Base-by-base conservation (phyloP, 2,329 filamentous ascomycete genomes). In the Juglanconis sp. region DNA sequence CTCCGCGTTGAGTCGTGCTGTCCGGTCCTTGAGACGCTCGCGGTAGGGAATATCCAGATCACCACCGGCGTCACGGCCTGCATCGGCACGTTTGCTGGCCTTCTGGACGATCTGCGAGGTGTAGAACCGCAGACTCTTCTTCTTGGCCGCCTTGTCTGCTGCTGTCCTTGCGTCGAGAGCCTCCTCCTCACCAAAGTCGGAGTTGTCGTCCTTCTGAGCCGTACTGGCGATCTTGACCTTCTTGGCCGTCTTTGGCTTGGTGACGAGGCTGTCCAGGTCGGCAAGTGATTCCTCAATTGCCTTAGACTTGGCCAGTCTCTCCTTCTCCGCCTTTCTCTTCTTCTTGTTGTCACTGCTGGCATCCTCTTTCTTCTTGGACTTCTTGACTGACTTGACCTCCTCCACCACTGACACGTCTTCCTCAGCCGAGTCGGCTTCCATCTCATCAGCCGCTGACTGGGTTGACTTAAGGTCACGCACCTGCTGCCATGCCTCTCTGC, bases 61-160 rank as follows among this genome's bases (percentile, higher is more conserved):
- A 67, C 91, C 91, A 66, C 91, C 91, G 1, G 87, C 85, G 60
- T 90, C 87, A 63, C 87, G 85, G 47, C 89, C 88, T 44, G 88
- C 89, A 36, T 81, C 86, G 5, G 87, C 86, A 58, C 91, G 91
- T 72, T 91, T 93, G 77, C 92, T 96, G 59, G 91, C 87, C 76
- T 97, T 98, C 73, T 98, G 94, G 34, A 91, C 89, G 66, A 99
- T 95, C 73, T 99, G 95, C 3, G 93, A 96, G 2, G 96, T 98
- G 82, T 99, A 99, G 81, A 99, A 99, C 64, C 92, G 90, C 60
- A 99, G 84, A 65, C 87, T 92, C 81, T 96, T 96, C 81, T 95
- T 96, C 74, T 90, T 90, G 62, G 86, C 85, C 0, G 88, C 90
- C 76, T 99, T 99, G 69, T 96, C 91, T 47, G 90, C 90, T 1